Evolutionary conservation across 306 rosid species (phyloP), one percentile per base, ranked within the genome.

Genomic region (Quercus ilex): DNA sequence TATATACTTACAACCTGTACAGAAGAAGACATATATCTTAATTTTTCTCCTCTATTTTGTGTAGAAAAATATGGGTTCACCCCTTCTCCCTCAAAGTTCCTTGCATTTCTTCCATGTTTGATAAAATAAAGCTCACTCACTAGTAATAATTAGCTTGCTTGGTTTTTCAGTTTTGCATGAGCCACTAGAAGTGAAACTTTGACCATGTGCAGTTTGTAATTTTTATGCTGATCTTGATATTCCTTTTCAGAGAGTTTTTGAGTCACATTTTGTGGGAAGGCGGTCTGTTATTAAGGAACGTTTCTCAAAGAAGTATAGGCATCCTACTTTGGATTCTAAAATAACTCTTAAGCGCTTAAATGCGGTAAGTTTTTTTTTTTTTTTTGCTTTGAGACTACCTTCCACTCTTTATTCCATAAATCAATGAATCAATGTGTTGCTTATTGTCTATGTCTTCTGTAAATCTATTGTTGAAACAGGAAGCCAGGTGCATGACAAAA

Each of bases 401-500:
- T 55, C 51, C 30, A 5, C 2, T 51, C 18, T 69, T 19, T 71
- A 62, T 25, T n/a, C 57, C 9, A 73, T 2, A 46, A 1, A 25
- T 51, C 67, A 62, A 55, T 57, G 52, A 68, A 35, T 69, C 19
- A 71, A 46, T 63, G 17, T 68, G 21, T 69, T 62, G 25, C 71
- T 58, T 49, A 69, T 58, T 71, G 59, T 75, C 3, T 78, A 13
- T 69, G 55, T 71, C 38, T 82, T 79, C 3, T 9, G 57, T 63
- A 52, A 64, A 56, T 43, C n/a, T 2, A 35, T 78, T 73, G 46
- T 19, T 35, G 82, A 85, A 84, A 77, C 84, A 94, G 97, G 97
- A 94, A 84, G 97, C 98, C 1, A 91, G 98, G 88, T 94, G 97
- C 87, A 86, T 80, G 94, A 94, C 97, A 13, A 94, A 94, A 81